These are phyloP conservation scores for Geoglossum glabrum DNA, from an alignment of 495 filamentous ascomycete genomes.

Conservation along the genomic window DNA sequence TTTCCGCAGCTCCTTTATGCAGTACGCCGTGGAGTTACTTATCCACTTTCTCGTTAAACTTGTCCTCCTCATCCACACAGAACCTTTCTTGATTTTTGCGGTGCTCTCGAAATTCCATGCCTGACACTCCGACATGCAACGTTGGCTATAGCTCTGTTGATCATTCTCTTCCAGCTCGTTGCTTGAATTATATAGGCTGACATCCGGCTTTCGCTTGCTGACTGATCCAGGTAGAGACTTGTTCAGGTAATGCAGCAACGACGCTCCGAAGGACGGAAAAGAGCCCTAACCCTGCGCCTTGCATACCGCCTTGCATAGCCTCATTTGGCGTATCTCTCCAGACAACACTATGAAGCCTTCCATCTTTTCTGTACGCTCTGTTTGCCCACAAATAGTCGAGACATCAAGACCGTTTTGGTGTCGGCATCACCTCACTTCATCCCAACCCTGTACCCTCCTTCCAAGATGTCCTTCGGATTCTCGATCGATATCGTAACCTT, in stretches of 20 bases:
- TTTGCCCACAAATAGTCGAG: too few species aligned
- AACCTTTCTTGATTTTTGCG: slow-evolving; percentile 14
- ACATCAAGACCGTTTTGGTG: too few species aligned
- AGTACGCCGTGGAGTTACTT: slow-evolving; percentile 19
- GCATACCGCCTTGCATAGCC: too few species aligned
- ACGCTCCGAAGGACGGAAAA: slow-evolving; percentile 7
- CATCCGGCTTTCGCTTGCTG: slow-evolving; percentile 20
- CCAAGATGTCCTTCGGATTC: too few species aligned
- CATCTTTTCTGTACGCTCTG: too few species aligned
- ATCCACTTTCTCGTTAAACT: slow-evolving; percentile 15
- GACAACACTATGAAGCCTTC: too few species aligned
- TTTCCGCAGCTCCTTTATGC: slow-evolving; percentile 18
- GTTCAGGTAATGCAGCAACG: slow-evolving; percentile 10
- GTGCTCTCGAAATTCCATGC: neutral
- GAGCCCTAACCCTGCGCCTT: too few species aligned
- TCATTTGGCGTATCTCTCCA: too few species aligned
- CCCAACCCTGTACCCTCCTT: too few species aligned
- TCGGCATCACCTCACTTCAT: too few species aligned
- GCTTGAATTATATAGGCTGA: slow-evolving; percentile 18
- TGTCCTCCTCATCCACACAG: slow-evolving; percentile 16
- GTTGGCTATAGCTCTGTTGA: slow-evolving; percentile 10
- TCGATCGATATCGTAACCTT: too few species aligned
- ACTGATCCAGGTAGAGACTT: slow-evolving; percentile 10
- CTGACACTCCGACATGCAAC: neutral
- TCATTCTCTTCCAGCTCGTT: slow-evolving; percentile 10